Percentiles rank a stretch among this genome's conserved stretches.
Conservation (phyloP, 176 grass and related monocot genomes). For the Elymus sibiricus region DNA sequence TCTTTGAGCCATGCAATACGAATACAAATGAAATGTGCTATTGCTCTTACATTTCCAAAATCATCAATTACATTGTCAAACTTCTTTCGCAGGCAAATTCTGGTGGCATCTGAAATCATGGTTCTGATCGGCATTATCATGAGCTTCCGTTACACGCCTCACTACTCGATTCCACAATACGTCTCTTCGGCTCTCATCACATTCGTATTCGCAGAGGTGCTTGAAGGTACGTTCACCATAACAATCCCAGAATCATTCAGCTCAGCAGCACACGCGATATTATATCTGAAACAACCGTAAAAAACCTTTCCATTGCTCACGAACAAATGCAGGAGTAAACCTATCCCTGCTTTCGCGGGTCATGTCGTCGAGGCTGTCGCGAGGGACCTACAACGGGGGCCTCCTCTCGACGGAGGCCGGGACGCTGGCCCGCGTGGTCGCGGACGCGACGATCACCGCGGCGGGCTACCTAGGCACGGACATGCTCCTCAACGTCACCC, state of each 20-base stretch:
- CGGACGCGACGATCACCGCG: conserved; percentile 86
- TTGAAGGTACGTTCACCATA: conserved; percentile 64
- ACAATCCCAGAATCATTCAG: background rate
- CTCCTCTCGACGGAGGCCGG: conserved; percentile 89
- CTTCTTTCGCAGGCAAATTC: conserved; percentile 66
- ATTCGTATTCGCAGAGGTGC: conserved; percentile 89
- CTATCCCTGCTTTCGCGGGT: conserved; percentile 82
- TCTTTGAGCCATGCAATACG: too few relatives aligned
- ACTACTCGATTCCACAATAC: conserved; percentile 72
- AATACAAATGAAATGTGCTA: too few relatives aligned
- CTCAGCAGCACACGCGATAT: background rate
- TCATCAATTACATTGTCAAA: too few relatives aligned
- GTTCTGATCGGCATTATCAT: conserved; percentile 71
- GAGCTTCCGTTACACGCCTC: conserved; percentile 71
- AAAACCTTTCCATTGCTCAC: background rate
- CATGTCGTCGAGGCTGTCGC: conserved; percentile 85
- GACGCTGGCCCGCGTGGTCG: conserved; percentile 76
- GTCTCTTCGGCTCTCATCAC: conserved; percentile 83
- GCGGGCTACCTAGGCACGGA: conserved; percentile 68
- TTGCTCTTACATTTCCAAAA: too few relatives aligned
- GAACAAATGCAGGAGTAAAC: conserved; percentile 67
- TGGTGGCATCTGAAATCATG: conserved; percentile 84
- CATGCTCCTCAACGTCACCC: conserved; percentile 74
- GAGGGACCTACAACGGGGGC: conserved; percentile 88
- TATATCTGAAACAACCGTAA: background rate